Evolutionary conservation across 371 early-diverging fungal genomes (phyloP).

Genomic region (Rhizopus sp.): DNA sequence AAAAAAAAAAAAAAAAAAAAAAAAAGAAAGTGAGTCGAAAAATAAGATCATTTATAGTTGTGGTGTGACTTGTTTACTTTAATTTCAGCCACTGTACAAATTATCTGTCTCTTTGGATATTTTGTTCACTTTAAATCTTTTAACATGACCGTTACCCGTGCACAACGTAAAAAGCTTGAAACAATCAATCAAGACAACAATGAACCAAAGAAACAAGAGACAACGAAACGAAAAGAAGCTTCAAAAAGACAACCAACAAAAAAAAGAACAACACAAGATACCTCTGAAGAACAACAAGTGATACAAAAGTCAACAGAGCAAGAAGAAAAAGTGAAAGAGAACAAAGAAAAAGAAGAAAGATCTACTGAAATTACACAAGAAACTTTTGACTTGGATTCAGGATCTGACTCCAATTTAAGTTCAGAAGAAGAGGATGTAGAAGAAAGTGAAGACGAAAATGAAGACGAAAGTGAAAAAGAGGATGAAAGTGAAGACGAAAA

Average conservation of each 20-base stretch:
- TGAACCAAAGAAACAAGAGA: neutral
- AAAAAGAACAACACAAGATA: too few relatives aligned
- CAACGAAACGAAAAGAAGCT: neutral
- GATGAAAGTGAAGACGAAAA: conserved; percentile 33
- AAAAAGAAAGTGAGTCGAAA: too few relatives aligned
- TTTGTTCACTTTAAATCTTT: neutral
- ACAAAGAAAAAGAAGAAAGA: neutral
- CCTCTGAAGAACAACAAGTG: too few relatives aligned
- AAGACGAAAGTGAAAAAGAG: neutral
- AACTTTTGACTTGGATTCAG: conserved; percentile 18
- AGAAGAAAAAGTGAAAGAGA: neutral
- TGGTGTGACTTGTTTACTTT: neutral
- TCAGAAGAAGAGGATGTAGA: neutral
- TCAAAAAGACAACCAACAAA: neutral
- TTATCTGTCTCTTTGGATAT: neutral
- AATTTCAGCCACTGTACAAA: neutral
- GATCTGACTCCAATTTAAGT: conserved; percentile 3
- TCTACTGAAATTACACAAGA: neutral
- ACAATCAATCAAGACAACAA: neutral
- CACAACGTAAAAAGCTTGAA: conserved; percentile 23
- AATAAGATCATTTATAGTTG: conserved; percentile 1
- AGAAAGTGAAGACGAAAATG: neutral
- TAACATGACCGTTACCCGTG: conserved; percentile 25
- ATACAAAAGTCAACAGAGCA: neutral
- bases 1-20: conserved; percentile 26